Evolutionary conservation across 345 rosid species (phyloP).

Genomic region (Hevea brasiliensis): DNA sequence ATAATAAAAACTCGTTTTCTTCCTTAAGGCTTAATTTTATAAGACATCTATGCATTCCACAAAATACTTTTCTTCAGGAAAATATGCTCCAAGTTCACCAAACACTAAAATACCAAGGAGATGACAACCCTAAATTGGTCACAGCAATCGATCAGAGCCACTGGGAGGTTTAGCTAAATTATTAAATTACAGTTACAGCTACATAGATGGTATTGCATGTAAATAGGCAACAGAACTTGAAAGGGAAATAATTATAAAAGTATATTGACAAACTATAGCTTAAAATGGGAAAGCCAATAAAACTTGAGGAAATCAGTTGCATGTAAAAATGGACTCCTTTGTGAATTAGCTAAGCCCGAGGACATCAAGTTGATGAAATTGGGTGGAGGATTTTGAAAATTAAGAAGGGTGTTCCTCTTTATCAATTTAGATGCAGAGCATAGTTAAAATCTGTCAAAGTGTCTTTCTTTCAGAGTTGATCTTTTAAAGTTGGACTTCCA

Average conservation of each 20-base stretch:
- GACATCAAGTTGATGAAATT: background rate
- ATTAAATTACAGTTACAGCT: no score
- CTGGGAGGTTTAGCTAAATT: background rate
- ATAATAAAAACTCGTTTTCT: conserved; percentile 9
- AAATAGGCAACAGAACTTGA: background rate
- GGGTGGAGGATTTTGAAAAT: background rate
- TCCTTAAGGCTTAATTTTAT: background rate
- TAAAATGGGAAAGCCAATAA: background rate
- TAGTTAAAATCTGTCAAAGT: background rate
- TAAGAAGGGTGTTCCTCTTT: background rate
- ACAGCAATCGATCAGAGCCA: background rate
- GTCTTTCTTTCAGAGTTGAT: background rate
- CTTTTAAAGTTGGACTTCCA: background rate
- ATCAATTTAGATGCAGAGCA: background rate
- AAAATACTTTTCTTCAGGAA: background rate
- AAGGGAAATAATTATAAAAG: background rate
- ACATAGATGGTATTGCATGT: no score
- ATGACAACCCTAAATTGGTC: no score
- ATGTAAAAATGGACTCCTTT: background rate
- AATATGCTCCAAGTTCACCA: background rate
- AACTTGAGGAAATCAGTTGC: background rate
- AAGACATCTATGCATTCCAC: background rate
- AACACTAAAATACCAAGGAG: background rate
- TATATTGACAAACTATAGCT: background rate
- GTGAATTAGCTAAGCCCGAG: background rate